Percentiles rank a stretch among this genome's conserved stretches.
Evolutionary conservation across 495 filamentous ascomycete species (phyloP).

Genomic region (Ascodesmis nigricans): DNA sequence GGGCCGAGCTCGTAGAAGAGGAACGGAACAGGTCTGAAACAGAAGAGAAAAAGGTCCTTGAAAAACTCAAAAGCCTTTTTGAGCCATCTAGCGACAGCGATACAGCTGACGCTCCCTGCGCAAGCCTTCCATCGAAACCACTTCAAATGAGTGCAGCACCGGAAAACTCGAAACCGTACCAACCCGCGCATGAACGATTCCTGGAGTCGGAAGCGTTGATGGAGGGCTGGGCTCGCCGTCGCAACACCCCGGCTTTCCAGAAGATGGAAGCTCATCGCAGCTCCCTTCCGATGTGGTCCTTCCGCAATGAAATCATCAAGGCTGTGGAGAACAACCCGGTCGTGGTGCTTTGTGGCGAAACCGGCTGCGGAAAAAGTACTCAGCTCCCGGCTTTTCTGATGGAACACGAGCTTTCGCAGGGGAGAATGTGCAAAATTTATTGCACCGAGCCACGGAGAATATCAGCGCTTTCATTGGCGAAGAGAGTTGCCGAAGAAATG

Average conservation of each 20-base stretch:
- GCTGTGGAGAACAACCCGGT: constrained; percentile 56
- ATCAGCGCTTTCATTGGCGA: constrained; percentile 79
- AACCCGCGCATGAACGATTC: constrained; percentile 39
- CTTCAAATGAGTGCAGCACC: constrained; percentile 23
- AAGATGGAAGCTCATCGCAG: constrained; percentile 34
- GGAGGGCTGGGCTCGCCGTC: constrained; percentile 16
- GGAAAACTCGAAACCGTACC: constrained; percentile 31
- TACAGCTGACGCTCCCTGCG: constrained; percentile 30
- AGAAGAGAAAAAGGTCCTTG: constrained; percentile 46
- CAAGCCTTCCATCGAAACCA: constrained; percentile 28
- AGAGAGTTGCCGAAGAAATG: constrained; percentile 80
- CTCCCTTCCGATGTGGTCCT: constrained; percentile 74
- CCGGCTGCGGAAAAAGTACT: constrained; percentile 91
- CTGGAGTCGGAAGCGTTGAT: constrained; percentile 22
- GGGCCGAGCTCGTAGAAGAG: constrained; percentile 47
- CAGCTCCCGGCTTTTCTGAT: constrained; percentile 84
- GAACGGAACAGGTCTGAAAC: constrained; percentile 40
- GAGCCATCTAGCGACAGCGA: constrained; percentile 38
- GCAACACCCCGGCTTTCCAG: constrained; percentile 29
- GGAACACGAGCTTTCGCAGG: constrained; percentile 62
- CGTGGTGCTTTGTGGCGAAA: constrained; percentile 83
- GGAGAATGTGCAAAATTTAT: constrained; percentile 71
- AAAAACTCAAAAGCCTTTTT: constrained; percentile 38
- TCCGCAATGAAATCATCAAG: constrained; percentile 49
- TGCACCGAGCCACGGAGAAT: constrained; percentile 87